phyloP scores from a whole-genome alignment of 2,329 filamentous ascomycete genomes.

The Cladophialophora psammophila region DNA sequence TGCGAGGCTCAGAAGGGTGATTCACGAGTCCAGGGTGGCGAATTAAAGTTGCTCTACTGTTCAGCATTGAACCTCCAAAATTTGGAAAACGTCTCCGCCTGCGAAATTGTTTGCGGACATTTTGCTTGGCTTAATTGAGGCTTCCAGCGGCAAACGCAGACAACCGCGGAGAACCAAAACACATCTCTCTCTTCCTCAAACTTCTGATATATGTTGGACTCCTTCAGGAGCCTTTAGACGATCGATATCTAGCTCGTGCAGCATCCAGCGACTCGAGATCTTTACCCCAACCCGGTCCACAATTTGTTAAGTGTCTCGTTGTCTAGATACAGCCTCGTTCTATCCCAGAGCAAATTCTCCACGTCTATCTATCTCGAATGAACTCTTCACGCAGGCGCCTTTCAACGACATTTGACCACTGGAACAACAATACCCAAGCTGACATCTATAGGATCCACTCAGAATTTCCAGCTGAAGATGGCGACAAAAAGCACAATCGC shows the following conservation, averaged over 20 bases:
- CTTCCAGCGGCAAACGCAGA: neutral
- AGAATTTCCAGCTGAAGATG: slow-evolving; percentile 7
- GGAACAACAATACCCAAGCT: neutral
- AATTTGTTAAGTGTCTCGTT: neutral
- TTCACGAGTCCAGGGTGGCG: neutral
- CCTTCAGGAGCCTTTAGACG: too few species aligned
- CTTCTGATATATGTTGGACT: neutral
- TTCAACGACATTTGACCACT: neutral
- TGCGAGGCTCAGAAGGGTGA: neutral
- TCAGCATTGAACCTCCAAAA: slow-evolving; percentile 1
- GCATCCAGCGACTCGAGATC: neutral
- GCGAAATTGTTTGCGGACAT: neutral
- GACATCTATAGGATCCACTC: neutral
- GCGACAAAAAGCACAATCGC: slow-evolving; percentile 10
- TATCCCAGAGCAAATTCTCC: neutral
- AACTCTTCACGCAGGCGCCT: neutral
- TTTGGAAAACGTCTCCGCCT: neutral
- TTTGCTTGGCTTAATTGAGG: neutral
- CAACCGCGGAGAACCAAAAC: neutral
- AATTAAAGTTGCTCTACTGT: slow-evolving; percentile 2
- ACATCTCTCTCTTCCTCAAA: neutral
- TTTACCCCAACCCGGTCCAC: neutral
- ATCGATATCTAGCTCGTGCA: too few species aligned
- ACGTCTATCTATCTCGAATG: neutral
- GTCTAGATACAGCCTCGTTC: neutral